Base-by-base conservation (phyloP, 306 rosid genomes). In the Ochetophila trinervis region DNA sequence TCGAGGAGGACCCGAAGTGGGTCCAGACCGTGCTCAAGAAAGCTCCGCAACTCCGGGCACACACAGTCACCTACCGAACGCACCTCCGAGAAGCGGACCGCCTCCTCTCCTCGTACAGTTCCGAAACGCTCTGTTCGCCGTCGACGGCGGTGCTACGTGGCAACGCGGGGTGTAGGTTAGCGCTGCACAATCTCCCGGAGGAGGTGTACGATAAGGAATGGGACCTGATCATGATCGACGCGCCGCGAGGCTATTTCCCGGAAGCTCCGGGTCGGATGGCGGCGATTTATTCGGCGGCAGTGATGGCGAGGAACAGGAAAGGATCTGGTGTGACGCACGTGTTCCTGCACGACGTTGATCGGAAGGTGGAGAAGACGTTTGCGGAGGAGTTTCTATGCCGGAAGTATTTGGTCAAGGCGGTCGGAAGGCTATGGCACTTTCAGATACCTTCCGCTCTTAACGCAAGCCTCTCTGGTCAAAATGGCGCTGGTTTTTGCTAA, bases 191-290 rank as follows among this genome's bases (percentile, higher is more conserved):
- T n/a, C 71, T 93, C 0, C 96, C 97, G 0, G 84, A 78, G 0
- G 87, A 76, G 76, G 84, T 90, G 35, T 93, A 93, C 58, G 87
- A 83, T 1, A 87, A 14, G 32, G 97, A 90, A 65, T 93, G 99
- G 99, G 99, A 93, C 56, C 67, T 90, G 47, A 86, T 93, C 20
- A 93, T 93, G 99, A 71, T 93, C 56, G 96, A 93, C 64, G 99
- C 97, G 30, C 99, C 99, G 0, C 58, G 72, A 0, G 99, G 97
- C 0, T 93, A 93, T 37, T 93, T 65, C 10, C 78, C 96, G 0
- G 91, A 90, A 80, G 94, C 94, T 0, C 99, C 97, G 1, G 99
- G 97, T 1, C 8, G 99, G 34, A 93, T 93, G 99, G 94, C 71
- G 4, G 97, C 96, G 10, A 92, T 93, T 24, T 93, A 71, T 71